Conservation (phyloP, 257 asterid genomes). For the Petunia axillaris region DNA sequence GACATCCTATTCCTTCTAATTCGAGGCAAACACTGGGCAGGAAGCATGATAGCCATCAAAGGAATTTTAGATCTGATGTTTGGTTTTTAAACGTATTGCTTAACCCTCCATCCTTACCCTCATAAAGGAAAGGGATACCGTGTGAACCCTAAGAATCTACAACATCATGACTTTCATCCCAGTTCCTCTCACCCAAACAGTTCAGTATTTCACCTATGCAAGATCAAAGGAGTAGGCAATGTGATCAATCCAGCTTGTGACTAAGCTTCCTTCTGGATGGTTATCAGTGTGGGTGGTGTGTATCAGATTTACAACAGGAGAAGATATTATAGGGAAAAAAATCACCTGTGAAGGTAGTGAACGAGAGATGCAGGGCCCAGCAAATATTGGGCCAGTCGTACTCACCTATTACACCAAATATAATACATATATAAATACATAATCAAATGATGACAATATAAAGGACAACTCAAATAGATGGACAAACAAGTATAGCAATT, state of each 20-base stretch:
- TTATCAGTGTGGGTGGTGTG: neutral
- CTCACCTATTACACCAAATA: slow-evolving; percentile 52
- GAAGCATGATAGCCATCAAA: neutral
- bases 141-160: neutral
- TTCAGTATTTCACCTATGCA: slow-evolving; percentile 3
- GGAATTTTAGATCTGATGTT: neutral
- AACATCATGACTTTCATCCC: neutral
- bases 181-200: neutral
- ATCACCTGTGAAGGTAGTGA: slow-evolving; percentile 74
- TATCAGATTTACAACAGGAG: neutral
- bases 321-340: slow-evolving; percentile 18
- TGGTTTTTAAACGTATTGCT: neutral
- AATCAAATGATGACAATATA: neutral
- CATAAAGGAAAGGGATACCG: neutral
- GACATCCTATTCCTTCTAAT: neutral
- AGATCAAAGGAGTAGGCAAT: neutral
- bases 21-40: neutral
- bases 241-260: neutral
- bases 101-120: neutral
- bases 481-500: neutral
- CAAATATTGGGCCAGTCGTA: slow-evolving; percentile 88
- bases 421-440: neutral
- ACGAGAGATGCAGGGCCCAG: slow-evolving; percentile 78
- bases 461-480: neutral
- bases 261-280: neutral